Base-by-base conservation (phyloP, 805 yeast species). In the Metschnikowia continentalis region DNA sequence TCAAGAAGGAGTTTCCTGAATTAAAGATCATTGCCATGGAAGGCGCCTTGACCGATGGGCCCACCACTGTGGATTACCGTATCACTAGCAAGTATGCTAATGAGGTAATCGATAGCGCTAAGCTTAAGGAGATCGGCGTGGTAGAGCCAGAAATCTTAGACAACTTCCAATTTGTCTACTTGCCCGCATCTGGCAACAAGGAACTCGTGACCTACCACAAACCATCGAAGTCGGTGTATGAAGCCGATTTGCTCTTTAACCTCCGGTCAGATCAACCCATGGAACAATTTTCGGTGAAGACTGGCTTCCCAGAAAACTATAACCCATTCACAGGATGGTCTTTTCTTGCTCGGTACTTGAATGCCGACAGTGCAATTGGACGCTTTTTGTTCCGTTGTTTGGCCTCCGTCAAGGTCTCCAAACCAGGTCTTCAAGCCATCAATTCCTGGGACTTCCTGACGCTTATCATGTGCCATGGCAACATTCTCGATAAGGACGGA, bases 171-270 rank as follows among this genome's bases (percentile, higher is more conserved):
- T 80, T 84, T 53, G 75, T 82, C 5, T 84, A 72, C 59, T 61
- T 84, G 48, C 86, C 86, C 11, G 63, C 68, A 5, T 86, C 81
- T 59, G 63, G 57, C n/a, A 85, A 84, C 64, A 74, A 77, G 61
- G 90, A 85, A 62, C 64, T 85, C 47, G 76, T 81, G 2, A 59
- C 79, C 56, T 79, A 63, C 60, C 81, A 81, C 60, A 70, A 68
- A 41, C 62, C 64, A 13, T 68, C 81, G 35, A 77, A 76, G 61
- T 71, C 80, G 0, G 59, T 84, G 17, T 70, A 79, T 53, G 81
- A 77, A 57, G 90, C 84, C 13, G 90, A 85, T 62, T 61, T 84
- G 51, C 59, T 84, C 33, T 79, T 84, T 67, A 82, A 83, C 61
- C 68, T 83, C 54, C 56, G 58, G 3, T 83, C 82, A 11, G 70